phyloP scores from a whole-genome alignment of 345 rosid genomes.

The Trapa incisa region DNA sequence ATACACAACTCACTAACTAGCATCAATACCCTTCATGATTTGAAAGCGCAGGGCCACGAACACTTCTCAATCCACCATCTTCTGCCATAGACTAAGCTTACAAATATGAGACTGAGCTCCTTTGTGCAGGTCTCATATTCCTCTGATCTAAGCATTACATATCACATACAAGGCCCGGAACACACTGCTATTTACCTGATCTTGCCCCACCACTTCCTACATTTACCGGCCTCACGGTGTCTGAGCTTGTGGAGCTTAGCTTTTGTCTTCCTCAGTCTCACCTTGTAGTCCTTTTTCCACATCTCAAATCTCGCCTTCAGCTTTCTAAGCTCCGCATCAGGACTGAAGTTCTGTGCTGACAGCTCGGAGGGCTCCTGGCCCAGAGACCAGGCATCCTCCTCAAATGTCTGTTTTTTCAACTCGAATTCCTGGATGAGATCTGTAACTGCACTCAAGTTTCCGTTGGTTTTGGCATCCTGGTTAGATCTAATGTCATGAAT shows the following conservation, averaged over 20 bases:
- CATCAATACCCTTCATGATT: background rate
- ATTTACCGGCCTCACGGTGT: slow-evolving; percentile 34
- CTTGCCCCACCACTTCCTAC: slow-evolving; percentile 87
- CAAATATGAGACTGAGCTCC: background rate
- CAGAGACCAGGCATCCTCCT: slow-evolving; percentile 46
- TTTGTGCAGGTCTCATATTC: too few relatives aligned
- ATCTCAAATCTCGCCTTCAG: slow-evolving; percentile 53
- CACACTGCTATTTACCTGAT: slow-evolving; percentile 12
- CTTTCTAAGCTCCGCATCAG: slow-evolving; percentile 52
- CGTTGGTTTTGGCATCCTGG: slow-evolving; percentile 50
- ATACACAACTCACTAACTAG: background rate
- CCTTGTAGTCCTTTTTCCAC: slow-evolving; percentile 88
- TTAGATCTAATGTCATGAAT: slow-evolving; percentile 26
- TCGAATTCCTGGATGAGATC: slow-evolving; percentile 68
- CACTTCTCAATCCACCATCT: too few relatives aligned
- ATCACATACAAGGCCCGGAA: too few relatives aligned
- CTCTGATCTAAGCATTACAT: too few relatives aligned
- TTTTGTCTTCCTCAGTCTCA: slow-evolving; percentile 54
- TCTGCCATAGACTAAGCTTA: background rate
- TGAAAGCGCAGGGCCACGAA: background rate
- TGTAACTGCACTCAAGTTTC: slow-evolving; percentile 33
- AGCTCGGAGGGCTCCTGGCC: slow-evolving; percentile 25
- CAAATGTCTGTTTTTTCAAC: slow-evolving; percentile 49
- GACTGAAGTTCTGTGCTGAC: slow-evolving; percentile 23
- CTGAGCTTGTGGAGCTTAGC: slow-evolving; percentile 49